phyloP scores from a whole-genome alignment of 805 yeast species.

The Myxozyma melibiosi region DNA sequence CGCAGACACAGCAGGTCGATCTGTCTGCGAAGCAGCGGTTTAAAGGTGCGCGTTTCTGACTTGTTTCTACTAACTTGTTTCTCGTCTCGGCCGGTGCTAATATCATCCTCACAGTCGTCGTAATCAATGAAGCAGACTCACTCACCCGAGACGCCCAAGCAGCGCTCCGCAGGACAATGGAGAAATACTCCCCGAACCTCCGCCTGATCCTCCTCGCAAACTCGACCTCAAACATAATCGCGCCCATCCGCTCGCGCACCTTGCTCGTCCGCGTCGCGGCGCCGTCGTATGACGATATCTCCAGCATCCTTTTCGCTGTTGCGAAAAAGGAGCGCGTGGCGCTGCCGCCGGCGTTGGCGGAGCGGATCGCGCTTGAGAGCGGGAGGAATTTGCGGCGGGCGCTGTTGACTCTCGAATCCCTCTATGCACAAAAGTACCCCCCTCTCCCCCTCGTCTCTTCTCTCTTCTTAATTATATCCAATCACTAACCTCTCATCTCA shows the following conservation, averaged over 20 bases:
- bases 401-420: slow-evolving; percentile 77
- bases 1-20: slow-evolving; percentile 95
- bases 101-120: slow-evolving; percentile 49
- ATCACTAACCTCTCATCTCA: background rate
- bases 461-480: background rate
- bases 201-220: slow-evolving; percentile 84
- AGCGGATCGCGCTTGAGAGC: slow-evolving; percentile 56
- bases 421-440: slow-evolving; percentile 45
- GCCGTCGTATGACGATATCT: slow-evolving; percentile 66
- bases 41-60: no score
- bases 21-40: slow-evolving; percentile 53
- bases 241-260: slow-evolving; percentile 93
- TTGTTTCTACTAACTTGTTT: no score
- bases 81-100: background rate
- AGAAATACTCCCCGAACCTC: slow-evolving; percentile 84
- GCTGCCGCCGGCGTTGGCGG: slow-evolving; percentile 48
- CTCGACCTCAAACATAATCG: slow-evolving; percentile 86
- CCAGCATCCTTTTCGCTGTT: slow-evolving; percentile 56
- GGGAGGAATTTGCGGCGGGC: slow-evolving; percentile 79
- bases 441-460: background rate
- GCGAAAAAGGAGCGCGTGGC: slow-evolving; percentile 57
- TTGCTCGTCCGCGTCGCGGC: slow-evolving; percentile 84
- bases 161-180: slow-evolving; percentile 94
- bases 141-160: slow-evolving; percentile 93
- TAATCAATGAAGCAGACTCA: slow-evolving; percentile 89